Evolutionary conservation across 768 basidiomycete species (phyloP), one percentile per base, ranked within the genome.

Genomic region (Tephrocybe sp.): DNA sequence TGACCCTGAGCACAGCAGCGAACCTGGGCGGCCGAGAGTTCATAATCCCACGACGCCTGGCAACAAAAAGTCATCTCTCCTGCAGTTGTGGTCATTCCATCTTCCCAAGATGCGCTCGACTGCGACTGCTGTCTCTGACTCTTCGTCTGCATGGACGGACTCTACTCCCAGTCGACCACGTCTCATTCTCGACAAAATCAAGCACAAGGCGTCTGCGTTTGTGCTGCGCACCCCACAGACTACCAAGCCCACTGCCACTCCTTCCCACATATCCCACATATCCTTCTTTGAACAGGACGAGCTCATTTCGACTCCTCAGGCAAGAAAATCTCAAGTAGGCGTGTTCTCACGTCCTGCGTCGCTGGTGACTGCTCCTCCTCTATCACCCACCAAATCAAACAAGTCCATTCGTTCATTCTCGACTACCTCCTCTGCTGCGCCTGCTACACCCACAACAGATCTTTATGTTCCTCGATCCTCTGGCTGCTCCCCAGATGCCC

Each of bases 181-280:
- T 17, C 55, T 51, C 14, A 40, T 61, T 1, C 39, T 61, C 9
- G 45, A 60, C 39, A 62, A 55, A 39, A 52, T 56, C 34, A 58
- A 57, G 36, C 59, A 51, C 36, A 57, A 60, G 39, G 60, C 60
- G 3, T 60, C 59, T 13, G 54, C 59, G 3, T 49, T 58, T 2
- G 54, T 55, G 10, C n/a, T 54, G 14, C 54, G 54, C 14, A 20
- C 38, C n/a, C 35, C 43, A 19, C 43, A 52, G 20, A 39, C 54
- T 52, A 10, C 14, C 31, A 56, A 51, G 2, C 40, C 47, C 45
- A 49, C 49, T 12, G 14, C 48, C 52, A 31, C 56, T 54, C 57
- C 49, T 26, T 44, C 52, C 17, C 39, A 34, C 13, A 17, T 30
- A 4, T 44, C 52, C 17, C 39, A 34, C 13, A 17, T 30, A 4